Evolutionary conservation across 75 land plant genomes (phyloP), one percentile per base, ranked within the genome.

Genomic region (Cryptomeria japonica): DNA sequence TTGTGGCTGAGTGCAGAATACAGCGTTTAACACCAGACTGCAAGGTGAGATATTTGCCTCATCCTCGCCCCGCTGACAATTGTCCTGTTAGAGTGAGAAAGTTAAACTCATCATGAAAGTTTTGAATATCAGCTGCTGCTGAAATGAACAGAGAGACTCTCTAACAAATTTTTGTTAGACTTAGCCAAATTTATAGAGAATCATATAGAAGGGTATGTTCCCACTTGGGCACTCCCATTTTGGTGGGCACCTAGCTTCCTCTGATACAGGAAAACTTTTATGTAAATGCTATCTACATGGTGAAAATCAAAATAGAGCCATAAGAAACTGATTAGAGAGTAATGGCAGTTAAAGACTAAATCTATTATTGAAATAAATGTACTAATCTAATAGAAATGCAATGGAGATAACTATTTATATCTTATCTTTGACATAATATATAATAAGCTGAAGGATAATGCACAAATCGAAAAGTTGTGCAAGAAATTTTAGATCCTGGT

Each of bases 61-160:
- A 95, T 85, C 89, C 94, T 72, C 88, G 95, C 89, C 97, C 97
- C 5, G 76, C 28, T 11, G 96, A 96, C 87, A 94, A 95, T 80
- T 96, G 94, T 90, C 36, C 89, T 44, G 96, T 92, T 3, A 91
- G 70, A 82, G 58, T 95, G 5, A 88, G 31, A 44, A 91, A 91
- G 91, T 70, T 41, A 82, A 10, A 22, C 42, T 11, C 47, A 19
- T 41, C 84, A 82, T 41, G n/a, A 75, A 15, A 75, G 38, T 75
- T 32, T 64, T 64, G 70, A 64, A 64, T 64, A 64, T 28, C 31
- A 25, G 25, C 70, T 64, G n/a, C 31, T 64, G 70, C 25, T 25
- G 51, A 49, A 9, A 64, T 64, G n/a, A 28, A 64, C 31, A 28
- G 70, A 56, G 22, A 64, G 70, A 64, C 70, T 64, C 68, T 61